Base-by-base conservation (phyloP, 2,329 filamentous ascomycete genomes). In the Diaporthe sp. region DNA sequence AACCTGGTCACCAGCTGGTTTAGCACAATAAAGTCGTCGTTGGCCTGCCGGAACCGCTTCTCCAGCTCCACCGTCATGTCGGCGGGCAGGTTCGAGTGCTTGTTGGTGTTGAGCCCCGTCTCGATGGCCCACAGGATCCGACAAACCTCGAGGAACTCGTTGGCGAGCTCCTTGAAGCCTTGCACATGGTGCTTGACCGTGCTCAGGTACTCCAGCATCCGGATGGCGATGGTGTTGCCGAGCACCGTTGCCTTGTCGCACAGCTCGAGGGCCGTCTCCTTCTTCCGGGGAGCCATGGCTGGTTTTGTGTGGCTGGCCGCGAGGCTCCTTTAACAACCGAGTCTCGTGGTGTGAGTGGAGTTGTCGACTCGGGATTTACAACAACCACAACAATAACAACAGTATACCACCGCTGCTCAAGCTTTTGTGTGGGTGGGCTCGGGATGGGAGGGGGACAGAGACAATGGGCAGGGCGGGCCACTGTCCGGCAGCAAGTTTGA, bases 71-170 rank as follows among this genome's bases (percentile, higher is more conserved):
- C 84, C 42, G 90, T 86, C 82, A 93, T 89, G 73, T 94, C 92
- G 6, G 83, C 79, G 0, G 92, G 91, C 25, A 94, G 87, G 22
- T 86, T 84, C 78, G 90, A 89, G 22, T 85, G 84, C 28, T 86
- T 87, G 55, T 87, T 86, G 42, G 86, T 82, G 42, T 19, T 60
- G 60, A 97, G 86, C 7, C 92, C 92, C 31, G 90, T 89, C 82
- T 94, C 92, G 77, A 94, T 91, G n/a, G 90, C 89, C 86, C 92
- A 93, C 57, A 94, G 85, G 57, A 92, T 89, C 72, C 91, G 89
- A 81, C 90, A 92, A 7, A 91, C 90, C 74, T 94, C 92, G 75
- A 94, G 87, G 80, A 94, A 93, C 78, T 92, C 91, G 77, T 89
- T 88, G 13, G 92, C 91, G 28, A 94, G 86, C 37, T 87, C 84